These are phyloP conservation scores for Pseudopediastrum boryanum DNA, from an alignment of 139 green algal species.

Conservation along the genomic window DNA sequence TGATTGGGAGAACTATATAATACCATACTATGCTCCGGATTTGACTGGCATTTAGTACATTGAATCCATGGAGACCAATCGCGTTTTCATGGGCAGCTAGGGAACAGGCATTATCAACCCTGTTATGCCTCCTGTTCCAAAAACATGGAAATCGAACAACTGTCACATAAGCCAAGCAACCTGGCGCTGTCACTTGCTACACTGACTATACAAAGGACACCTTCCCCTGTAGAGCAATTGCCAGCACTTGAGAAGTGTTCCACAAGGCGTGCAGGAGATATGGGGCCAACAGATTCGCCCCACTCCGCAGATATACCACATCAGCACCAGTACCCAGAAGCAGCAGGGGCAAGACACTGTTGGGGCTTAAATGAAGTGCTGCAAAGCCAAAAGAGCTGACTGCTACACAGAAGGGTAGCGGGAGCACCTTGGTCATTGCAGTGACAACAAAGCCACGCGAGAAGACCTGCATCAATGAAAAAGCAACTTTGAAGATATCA, in stretches of 20 bases:
- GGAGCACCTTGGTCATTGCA: slow-evolving; percentile 50
- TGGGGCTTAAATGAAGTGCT: slow-evolving; percentile 44
- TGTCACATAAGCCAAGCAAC: too few species aligned
- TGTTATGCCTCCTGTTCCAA: too few species aligned
- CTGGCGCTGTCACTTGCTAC: too few species aligned
- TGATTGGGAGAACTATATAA: too few species aligned
- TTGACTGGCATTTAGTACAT: too few species aligned
- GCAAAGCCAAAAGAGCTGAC: slow-evolving; percentile 48
- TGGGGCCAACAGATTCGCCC: slow-evolving; percentile 39
- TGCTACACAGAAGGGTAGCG: slow-evolving; percentile 44
- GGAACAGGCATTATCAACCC: too few species aligned
- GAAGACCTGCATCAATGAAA: slow-evolving; percentile 44
- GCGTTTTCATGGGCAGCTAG: too few species aligned
- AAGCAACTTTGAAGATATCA: too few species aligned
- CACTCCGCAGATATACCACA: slow-evolving; percentile 49
- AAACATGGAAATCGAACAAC: too few species aligned
- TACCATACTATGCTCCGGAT: too few species aligned
- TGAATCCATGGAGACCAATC: too few species aligned
- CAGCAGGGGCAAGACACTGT: slow-evolving; percentile 40
- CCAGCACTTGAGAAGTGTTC: slow-evolving; percentile 51
- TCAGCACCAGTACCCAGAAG: slow-evolving; percentile 40
- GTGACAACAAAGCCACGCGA: slow-evolving; percentile 64
- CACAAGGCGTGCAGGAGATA: slow-evolving; percentile 52
- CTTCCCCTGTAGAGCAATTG: slow-evolving; percentile 42
- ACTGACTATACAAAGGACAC: slow-evolving; percentile 59